Percentiles rank a stretch among this genome's conserved stretches.
Evolutionary conservation across 106 monocot genomes (phyloP).

Genomic region (Acanthochlamys bracteata): DNA sequence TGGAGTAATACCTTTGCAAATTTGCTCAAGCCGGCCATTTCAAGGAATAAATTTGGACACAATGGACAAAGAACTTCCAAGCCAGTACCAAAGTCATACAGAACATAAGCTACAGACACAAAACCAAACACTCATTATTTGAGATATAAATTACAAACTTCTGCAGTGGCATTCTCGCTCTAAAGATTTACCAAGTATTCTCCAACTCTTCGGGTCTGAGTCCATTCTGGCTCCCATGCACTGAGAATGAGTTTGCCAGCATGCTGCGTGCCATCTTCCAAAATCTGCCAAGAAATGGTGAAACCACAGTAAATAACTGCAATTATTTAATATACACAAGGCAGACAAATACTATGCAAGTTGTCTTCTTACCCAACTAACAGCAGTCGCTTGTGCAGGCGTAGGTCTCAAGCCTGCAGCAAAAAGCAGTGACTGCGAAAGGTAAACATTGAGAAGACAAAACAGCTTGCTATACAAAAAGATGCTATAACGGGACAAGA

Average conservation of each 20-base stretch:
- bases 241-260: slow-evolving; percentile 97
- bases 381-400: slow-evolving; percentile 94
- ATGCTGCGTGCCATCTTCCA: slow-evolving; percentile 99
- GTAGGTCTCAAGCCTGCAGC: slow-evolving; percentile 96
- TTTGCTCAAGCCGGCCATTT: slow-evolving; percentile 90
- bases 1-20: slow-evolving; percentile 73
- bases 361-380: slow-evolving; percentile 73
- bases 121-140: neutral
- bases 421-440: slow-evolving; percentile 82
- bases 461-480: slow-evolving; percentile 23
- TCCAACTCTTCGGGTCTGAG: slow-evolving; percentile 97
- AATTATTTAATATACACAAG: neutral
- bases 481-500: slow-evolving; percentile 12
- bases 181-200: slow-evolving; percentile 60
- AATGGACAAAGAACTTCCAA: slow-evolving; percentile 92
- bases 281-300: slow-evolving; percentile 32
- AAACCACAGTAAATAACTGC: neutral
- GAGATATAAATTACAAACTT: no score
- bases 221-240: slow-evolving; percentile 98
- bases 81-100: slow-evolving; percentile 91
- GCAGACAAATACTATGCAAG: neutral
- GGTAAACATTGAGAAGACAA: slow-evolving; percentile 33
- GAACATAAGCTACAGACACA: slow-evolving; percentile 71
- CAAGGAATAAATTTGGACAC: slow-evolving; percentile 91
- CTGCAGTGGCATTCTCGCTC: neutral